Conservation (phyloP, 371 early-diverging fungal species). For the Rhizopus stolonifer region DNA sequence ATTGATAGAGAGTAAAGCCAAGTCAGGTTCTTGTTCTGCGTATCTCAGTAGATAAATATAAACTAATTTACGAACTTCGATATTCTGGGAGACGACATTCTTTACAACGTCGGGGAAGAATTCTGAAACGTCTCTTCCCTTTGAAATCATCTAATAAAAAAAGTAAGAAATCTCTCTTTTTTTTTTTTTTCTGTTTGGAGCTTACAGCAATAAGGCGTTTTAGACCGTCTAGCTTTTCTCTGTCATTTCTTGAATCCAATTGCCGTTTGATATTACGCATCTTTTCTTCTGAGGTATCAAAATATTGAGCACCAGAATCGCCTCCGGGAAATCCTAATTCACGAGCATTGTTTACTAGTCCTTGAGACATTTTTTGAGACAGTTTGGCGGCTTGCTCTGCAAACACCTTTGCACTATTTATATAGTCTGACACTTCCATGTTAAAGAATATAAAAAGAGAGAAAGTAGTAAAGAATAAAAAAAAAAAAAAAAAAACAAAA, state of each 20-base stretch:
- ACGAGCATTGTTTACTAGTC: conserved; percentile 82
- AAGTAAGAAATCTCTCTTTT: too few species aligned
- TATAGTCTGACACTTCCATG: conserved; percentile 66
- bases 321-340: conserved; percentile 74
- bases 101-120: conserved; percentile 96
- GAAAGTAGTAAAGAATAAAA: not conserved
- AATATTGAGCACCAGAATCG: conserved; percentile 72
- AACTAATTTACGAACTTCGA: conserved; percentile 91
- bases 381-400: conserved; percentile 84
- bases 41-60: conserved; percentile 93
- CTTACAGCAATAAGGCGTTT: conserved; percentile 88
- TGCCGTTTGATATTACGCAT: conserved; percentile 73
- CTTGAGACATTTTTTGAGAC: conserved; percentile 82
- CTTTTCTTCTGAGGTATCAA: conserved; percentile 85
- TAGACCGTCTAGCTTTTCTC: conserved; percentile 89
- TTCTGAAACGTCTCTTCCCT: conserved; percentile 89
- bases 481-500: not conserved
- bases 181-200: too few species aligned
- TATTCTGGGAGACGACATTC: conserved; percentile 88
- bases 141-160: conserved; percentile 79
- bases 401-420: conserved; percentile 72
- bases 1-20: conserved; percentile 87
- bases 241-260: conserved; percentile 82
- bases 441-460: not conserved
- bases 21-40: conserved; percentile 93